These are phyloP conservation scores for Peronospora belbahrii DNA, from an alignment of 352 stramenopile species.

Conservation along the genomic window DNA sequence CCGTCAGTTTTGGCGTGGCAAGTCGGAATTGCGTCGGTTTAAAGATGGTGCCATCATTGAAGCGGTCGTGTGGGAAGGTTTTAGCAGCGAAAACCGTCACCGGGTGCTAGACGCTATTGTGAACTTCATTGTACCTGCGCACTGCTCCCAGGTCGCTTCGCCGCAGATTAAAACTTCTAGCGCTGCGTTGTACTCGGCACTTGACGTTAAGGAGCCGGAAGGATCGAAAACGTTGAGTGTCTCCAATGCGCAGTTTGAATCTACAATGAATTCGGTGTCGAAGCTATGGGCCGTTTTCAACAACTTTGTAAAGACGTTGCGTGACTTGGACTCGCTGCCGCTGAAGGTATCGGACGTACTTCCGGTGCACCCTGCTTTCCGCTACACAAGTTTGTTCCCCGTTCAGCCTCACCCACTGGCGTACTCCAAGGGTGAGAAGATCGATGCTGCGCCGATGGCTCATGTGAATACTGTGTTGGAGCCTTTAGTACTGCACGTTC, in stretches of 20 bases:
- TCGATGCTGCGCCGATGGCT: conserved; percentile 38
- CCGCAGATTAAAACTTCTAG: conserved; percentile 72
- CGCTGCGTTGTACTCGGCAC: conserved; percentile 48
- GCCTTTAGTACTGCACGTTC: conserved; percentile 59
- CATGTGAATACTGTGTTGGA: conserved; percentile 73
- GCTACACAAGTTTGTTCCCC: conserved; percentile 81
- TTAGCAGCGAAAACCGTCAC: conserved; percentile 59
- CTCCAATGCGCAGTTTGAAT: conserved; percentile 49
- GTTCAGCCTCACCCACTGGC: conserved; percentile 80
- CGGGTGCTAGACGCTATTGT: conserved; percentile 66
- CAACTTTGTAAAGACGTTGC: conserved; percentile 64
- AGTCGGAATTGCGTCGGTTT: conserved; percentile 85
- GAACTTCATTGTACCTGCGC: conserved; percentile 58
- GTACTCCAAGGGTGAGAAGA: conserved; percentile 66
- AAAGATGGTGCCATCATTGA: conserved; percentile 87
- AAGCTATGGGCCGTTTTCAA: conserved; percentile 82
- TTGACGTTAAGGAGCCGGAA: conserved; percentile 52
- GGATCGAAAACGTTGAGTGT: conserved; percentile 30
- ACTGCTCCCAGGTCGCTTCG: conserved; percentile 48
- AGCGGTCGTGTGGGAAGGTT: conserved; percentile 84
- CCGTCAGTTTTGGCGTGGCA: conserved; percentile 83
- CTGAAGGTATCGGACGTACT: conserved; percentile 80
- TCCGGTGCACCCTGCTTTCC: conserved; percentile 71
- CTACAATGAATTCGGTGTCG: conserved; percentile 65
- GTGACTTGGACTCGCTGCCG: conserved; percentile 72